Conservation (phyloP, 306 rosid species). For the Lablab purpureus region DNA sequence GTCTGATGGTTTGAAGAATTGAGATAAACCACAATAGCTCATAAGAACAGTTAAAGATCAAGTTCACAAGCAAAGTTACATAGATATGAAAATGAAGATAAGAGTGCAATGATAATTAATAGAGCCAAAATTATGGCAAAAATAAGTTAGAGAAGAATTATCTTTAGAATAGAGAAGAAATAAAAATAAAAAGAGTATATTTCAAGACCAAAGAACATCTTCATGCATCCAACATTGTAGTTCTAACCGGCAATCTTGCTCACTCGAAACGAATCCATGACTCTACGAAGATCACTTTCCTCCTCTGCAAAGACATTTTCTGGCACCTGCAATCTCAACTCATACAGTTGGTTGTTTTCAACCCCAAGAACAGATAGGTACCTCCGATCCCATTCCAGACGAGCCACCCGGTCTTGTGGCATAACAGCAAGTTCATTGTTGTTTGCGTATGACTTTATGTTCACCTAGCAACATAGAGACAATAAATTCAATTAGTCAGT, state of each 20-base stretch:
- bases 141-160: neutral
- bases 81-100: constrained; percentile 11
- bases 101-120: neutral
- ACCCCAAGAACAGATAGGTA: constrained; percentile 95
- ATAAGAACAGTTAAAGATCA: neutral
- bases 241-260: constrained; percentile 62
- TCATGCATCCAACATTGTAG: constrained; percentile 2
- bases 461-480: constrained; percentile 63
- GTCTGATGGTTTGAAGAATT: neutral
- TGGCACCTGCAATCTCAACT: constrained; percentile 86
- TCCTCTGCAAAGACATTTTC: constrained; percentile 85
- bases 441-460: constrained; percentile 93
- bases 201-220: constrained; percentile 11
- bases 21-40: neutral
- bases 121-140: neutral
- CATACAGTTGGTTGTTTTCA: constrained; percentile 90
- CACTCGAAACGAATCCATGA: constrained; percentile 92
- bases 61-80: neutral
- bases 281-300: constrained; percentile 77
- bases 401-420: constrained; percentile 86
- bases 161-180: neutral
- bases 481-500: constrained; percentile 13
- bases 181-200: neutral
- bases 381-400: constrained; percentile 91
- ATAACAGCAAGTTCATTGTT: constrained; percentile 94